Base-by-base conservation (phyloP, 2,329 filamentous ascomycete genomes). In the Colletotrichum euphorbiae region DNA sequence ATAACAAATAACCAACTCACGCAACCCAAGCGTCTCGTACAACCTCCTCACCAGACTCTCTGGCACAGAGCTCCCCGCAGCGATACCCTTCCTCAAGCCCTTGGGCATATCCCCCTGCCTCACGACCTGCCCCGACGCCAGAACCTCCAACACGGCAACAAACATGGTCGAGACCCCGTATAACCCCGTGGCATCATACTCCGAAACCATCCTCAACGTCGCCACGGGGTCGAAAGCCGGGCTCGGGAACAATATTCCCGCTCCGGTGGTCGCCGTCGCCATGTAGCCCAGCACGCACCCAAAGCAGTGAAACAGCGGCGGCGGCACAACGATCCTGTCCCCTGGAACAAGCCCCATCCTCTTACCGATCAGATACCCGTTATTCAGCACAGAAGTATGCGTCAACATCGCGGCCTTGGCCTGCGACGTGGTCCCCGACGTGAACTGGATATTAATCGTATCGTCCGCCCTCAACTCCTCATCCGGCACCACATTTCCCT, bases 141-240 rank as follows among this genome's bases (percentile, higher is more conserved):
- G 85, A 1, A 94, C 85, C 72, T 97, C 93, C 4, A 98, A 86
- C 74, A 97, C 90, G 28, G 94, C 90, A n/a, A 87, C 87, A 74
- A 97, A 95, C 96, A 98, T 99, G 60, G 95, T 98, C 4, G 93
- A 89, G 0, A 98, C 95, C 64, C 95, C 94, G 78, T 98, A 96
- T 0, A 98, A 86, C 0, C 86, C 88, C 1, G 87, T 89, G 24
- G 87, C 88, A 11, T 79, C 77, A 70, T 86, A 82, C 66, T 85
- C 84, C 17, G 80, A 78, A 9, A 80, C 83, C 83, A 86, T 87
- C 57, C 76, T 79, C 40, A 98, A 83, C 0, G 91, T 87, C 1
- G 93, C 92, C 2, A 83, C 78, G 0, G 95, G 92, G 75, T 97
- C 90, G 80, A 98, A 98, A 0, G 93, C 92, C 73, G 97, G 94